Percentiles rank a stretch among this genome's conserved stretches.
These are phyloP conservation scores for Tremellales sp. DNA, from an alignment of 1,284 basidiomycete species.

Conservation along the genomic window DNA sequence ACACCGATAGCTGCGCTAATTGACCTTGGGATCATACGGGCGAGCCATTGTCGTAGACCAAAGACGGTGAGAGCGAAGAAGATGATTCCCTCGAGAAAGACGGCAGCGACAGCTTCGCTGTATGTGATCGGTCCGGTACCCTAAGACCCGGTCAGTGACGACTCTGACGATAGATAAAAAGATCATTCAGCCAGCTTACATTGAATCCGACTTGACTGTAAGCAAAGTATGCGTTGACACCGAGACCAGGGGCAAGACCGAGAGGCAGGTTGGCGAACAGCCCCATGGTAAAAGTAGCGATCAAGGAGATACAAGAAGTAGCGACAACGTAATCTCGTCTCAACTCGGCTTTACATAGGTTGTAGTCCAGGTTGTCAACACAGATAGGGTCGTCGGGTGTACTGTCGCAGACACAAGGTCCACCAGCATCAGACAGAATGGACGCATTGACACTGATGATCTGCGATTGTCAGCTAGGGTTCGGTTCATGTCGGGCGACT, in stretches of 20 bases:
- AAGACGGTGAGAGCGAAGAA: constrained; percentile 77
- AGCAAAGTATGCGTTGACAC: constrained; percentile 84
- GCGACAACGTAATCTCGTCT: constrained; percentile 57
- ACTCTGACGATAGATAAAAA: neutral
- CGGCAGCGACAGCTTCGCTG: constrained; percentile 76
- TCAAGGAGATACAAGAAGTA: constrained; percentile 71
- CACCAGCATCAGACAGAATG: constrained; percentile 71
- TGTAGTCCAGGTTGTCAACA: constrained; percentile 59
- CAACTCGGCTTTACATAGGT: constrained; percentile 63
- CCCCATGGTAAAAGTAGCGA: constrained; percentile 77
- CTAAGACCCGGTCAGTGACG: constrained; percentile 1
- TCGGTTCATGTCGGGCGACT: neutral
- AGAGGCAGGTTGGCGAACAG: constrained; percentile 78
- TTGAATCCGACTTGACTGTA: constrained; percentile 83
- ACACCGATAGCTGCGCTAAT: constrained; percentile 77
- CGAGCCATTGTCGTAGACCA: constrained; percentile 85
- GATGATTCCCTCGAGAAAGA: constrained; percentile 83
- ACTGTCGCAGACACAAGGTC: constrained; percentile 68
- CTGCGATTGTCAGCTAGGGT: neutral
- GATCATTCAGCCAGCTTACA: constrained; percentile 47
- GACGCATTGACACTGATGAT: constrained; percentile 50
- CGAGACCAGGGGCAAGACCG: constrained; percentile 64
- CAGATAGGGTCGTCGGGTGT: constrained; percentile 48
- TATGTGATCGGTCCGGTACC: constrained; percentile 67
- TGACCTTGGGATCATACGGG: constrained; percentile 80